Percentiles rank a stretch among this genome's conserved stretches.
phyloP scores from a whole-genome alignment of 1,139 yeast species.

The Geotrichum europaeum region DNA sequence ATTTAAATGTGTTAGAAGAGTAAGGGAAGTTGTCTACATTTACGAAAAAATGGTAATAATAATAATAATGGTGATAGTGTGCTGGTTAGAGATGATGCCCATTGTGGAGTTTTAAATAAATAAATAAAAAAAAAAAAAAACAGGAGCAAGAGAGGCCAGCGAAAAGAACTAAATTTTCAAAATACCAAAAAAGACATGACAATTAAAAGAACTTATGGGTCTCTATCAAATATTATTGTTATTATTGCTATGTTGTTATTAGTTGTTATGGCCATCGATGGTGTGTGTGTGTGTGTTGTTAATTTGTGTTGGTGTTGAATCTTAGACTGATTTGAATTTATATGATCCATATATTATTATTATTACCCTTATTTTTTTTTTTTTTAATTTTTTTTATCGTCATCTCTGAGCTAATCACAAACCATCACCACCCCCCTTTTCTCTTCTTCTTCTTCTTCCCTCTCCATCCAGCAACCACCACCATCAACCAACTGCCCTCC shows the following conservation, averaged over 20 bases:
- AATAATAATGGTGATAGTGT: too few relatives aligned
- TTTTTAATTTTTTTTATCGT: neutral
- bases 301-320: neutral
- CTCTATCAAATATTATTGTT: neutral
- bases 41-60: too few relatives aligned
- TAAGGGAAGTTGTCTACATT: neutral
- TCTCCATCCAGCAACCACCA: neutral
- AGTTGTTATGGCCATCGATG: neutral
- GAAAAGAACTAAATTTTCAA: too few relatives aligned
- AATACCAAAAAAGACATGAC: neutral
- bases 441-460: slow-evolving; percentile 1
- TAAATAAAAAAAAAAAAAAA: too few relatives aligned
- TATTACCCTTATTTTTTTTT: neutral
- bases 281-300: neutral
- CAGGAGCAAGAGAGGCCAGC: neutral
- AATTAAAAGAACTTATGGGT: neutral
- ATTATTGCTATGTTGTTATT: too few relatives aligned
- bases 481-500: neutral
- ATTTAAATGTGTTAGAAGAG: neutral
- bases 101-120: neutral
- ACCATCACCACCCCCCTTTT: neutral
- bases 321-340: neutral
- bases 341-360: neutral
- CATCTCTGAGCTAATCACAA: neutral
- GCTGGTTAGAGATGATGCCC: neutral